Evolutionary conservation across 192 early-diverging fungal species (phyloP).

Genomic region (Borealophlyctis nickersoniae): DNA sequence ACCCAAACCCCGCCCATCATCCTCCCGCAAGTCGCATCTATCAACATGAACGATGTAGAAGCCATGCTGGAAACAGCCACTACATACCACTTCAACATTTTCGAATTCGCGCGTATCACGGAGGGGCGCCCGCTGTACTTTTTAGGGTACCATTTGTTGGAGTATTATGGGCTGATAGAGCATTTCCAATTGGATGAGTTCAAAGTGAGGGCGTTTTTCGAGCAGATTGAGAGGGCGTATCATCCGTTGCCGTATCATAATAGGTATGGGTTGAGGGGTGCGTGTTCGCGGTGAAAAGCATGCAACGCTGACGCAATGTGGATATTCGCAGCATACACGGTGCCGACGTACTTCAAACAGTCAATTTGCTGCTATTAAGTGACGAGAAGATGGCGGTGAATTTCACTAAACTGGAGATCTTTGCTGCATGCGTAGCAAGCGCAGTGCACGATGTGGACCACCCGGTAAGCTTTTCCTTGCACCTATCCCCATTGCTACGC

Average conservation of each 20-base stretch:
- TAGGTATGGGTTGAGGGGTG: no score
- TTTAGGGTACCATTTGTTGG: constrained; percentile 43
- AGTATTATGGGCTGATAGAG: constrained; percentile 44
- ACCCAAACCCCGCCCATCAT: no score
- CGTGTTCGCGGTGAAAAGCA: no score
- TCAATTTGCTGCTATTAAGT: constrained; percentile 48
- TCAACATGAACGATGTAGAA: constrained; percentile 40
- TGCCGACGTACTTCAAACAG: constrained; percentile 57
- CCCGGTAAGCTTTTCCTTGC: constrained; percentile 30
- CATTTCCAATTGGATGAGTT: constrained; percentile 42
- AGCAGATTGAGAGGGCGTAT: constrained; percentile 45
- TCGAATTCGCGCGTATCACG: constrained; percentile 44
- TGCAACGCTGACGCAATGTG: no score
- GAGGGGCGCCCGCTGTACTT: constrained; percentile 48
- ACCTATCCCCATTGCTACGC: background rate
- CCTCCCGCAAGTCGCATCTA: no score
- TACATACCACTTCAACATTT: constrained; percentile 50
- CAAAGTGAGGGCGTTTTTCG: constrained; percentile 38
- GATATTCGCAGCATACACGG: constrained; percentile 43
- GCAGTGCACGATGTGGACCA: constrained; percentile 64
- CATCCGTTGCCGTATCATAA: constrained; percentile 53
- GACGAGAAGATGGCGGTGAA: constrained; percentile 43
- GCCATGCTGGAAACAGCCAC: constrained; percentile 29
- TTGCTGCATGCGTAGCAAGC: constrained; percentile 44
- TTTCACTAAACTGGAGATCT: constrained; percentile 51